A percentile compares a stretch with the other conserved stretches of the same genome.
Evolutionary conservation across 2,329 filamentous ascomycete genomes (phyloP).

Genomic region (Pseudocercospora eumusae): DNA sequence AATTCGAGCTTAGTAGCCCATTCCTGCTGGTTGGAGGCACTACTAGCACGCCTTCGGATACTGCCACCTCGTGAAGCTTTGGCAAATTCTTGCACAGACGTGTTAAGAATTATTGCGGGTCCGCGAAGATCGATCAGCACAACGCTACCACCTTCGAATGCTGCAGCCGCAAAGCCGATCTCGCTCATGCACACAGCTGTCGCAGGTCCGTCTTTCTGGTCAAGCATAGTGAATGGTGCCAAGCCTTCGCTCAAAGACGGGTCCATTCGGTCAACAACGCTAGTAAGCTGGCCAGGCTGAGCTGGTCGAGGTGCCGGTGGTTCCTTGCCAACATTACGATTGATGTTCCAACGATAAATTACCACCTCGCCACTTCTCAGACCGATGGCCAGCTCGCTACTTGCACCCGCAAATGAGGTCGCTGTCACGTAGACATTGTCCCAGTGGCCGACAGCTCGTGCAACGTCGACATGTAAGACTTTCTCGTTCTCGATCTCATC

Average conservation of each 20-base stretch:
- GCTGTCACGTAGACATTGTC: conserved; percentile 73
- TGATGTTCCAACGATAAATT: conserved; percentile 84
- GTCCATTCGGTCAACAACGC: conserved; percentile 73
- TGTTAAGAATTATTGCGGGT: conserved; percentile 77
- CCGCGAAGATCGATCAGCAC: conserved; percentile 85
- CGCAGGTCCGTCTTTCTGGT: conserved; percentile 80
- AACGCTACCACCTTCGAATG: conserved; percentile 78
- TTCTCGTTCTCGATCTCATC: conserved; percentile 89
- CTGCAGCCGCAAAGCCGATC: conserved; percentile 85
- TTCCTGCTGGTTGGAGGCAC: conserved; percentile 58
- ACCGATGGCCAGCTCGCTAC: conserved; percentile 82
- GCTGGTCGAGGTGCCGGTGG: conserved; percentile 53
- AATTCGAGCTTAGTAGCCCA: conserved; percentile 85
- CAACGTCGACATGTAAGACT: conserved; percentile 82
- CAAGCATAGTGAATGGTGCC: conserved; percentile 75
- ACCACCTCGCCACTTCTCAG: conserved; percentile 80
- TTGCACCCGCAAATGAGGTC: conserved; percentile 78
- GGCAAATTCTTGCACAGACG: conserved; percentile 69
- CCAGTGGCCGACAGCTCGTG: conserved; percentile 76
- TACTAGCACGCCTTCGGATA: conserved; percentile 60
- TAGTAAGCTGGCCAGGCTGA: conserved; percentile 59
- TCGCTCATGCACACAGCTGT: conserved; percentile 82
- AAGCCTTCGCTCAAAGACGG: conserved; percentile 74
- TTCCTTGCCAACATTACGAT: conserved; percentile 69
- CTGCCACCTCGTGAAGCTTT: conserved; percentile 76